Conservation (phyloP, 306 rosid genomes). For the Ormosia emarginata region DNA sequence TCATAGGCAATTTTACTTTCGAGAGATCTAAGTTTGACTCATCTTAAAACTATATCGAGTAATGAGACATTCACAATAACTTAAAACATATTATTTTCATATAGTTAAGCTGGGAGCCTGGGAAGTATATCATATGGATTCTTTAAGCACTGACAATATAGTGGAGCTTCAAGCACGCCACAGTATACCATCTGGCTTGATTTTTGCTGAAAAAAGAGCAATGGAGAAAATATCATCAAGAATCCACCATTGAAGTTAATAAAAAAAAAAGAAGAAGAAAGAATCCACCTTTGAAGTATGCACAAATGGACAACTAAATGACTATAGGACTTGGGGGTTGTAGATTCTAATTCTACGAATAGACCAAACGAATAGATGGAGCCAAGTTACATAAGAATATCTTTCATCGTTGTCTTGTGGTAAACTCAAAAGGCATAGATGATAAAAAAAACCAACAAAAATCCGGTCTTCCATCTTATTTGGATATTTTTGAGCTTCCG, state of each 20-base stretch:
- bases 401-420: not conserved
- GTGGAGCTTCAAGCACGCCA: not conserved
- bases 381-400: not conserved
- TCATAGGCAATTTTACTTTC: not conserved
- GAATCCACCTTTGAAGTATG: not conserved
- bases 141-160: not conserved
- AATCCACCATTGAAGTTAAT: not conserved
- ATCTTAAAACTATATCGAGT: no score
- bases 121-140: not conserved
- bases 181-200: not conserved
- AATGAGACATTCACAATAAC: not conserved
- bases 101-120: no score
- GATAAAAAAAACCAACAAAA: conserved; percentile 7
- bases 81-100: not conserved
- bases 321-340: not conserved
- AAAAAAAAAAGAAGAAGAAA: not conserved
- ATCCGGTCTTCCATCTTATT: not conserved
- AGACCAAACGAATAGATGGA: not conserved
- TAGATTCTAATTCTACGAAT: conserved; percentile 16
- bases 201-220: not conserved
- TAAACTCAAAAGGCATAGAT: conserved; percentile 6
- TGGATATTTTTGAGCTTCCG: conserved; percentile 16
- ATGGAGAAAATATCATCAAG: not conserved
- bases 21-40: not conserved
- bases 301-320: not conserved